A percentile compares a stretch with the other conserved stretches of the same genome.
These are phyloP conservation scores for Fusarium nelsonii DNA, from an alignment of 2,329 filamentous ascomycete genomes.

Conservation along the genomic window DNA sequence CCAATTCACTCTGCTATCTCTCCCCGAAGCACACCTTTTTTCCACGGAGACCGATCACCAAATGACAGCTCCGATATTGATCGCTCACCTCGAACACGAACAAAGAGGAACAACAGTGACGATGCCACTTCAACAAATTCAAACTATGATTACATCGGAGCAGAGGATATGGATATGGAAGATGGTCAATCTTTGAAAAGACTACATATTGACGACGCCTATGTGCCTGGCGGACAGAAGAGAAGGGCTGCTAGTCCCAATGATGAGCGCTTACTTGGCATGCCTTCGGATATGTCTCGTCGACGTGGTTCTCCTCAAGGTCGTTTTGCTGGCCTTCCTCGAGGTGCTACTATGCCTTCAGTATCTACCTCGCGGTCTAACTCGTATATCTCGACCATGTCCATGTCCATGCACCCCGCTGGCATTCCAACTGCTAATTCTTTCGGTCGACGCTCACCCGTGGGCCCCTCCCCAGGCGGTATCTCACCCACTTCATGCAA, in stretches of 20 bases:
- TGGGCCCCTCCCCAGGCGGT: conserved; percentile 60
- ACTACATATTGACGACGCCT: conserved; percentile 63
- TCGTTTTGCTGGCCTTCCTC: conserved; percentile 61
- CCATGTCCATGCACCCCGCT: conserved; percentile 54
- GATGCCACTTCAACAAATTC: conserved; percentile 61
- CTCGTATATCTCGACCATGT: conserved; percentile 62
- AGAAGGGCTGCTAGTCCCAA: conserved; percentile 68
- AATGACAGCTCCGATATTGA: conserved; percentile 61
- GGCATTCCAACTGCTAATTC: conserved; percentile 60
- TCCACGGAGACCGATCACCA: conserved; percentile 58
- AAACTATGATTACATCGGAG: conserved; percentile 56
- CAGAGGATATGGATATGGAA: conserved; percentile 64
- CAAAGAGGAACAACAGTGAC: conserved; percentile 65
- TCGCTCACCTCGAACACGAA: conserved; percentile 60
- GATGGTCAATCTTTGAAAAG: conserved; percentile 64
- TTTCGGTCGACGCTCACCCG: conserved; percentile 62
- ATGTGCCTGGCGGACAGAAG: conserved; percentile 62
- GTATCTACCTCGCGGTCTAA: conserved; percentile 59
- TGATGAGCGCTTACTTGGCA: conserved; percentile 58
- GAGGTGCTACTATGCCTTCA: conserved; percentile 59
- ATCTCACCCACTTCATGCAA: conserved; percentile 63
- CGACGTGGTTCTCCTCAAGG: conserved; percentile 66
- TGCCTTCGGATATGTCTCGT: conserved; percentile 60
- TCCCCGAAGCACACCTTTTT: conserved; percentile 59
- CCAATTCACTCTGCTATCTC: conserved; percentile 63